Conservation (phyloP, 1,284 basidiomycete genomes). For the Porodaedalea pini region DNA sequence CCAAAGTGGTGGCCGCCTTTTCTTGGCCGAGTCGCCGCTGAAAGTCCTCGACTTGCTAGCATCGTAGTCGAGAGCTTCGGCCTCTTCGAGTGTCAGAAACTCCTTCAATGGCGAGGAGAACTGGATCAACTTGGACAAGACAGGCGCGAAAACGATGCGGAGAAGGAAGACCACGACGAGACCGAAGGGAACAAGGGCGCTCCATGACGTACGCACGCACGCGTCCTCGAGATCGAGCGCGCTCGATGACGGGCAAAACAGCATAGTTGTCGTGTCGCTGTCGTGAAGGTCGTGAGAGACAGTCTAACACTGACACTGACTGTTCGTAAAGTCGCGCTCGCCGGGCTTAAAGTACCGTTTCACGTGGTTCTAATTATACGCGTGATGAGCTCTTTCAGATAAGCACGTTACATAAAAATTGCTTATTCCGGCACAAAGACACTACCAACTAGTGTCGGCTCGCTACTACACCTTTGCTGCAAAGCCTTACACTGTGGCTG, state of each 20-base stretch:
- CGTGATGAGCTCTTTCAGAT: no score
- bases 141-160: constrained; percentile 34
- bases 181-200: constrained; percentile 45
- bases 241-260: constrained; percentile 2
- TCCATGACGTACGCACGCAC: constrained; percentile 59
- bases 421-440: no score
- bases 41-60: constrained; percentile 9
- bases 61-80: constrained; percentile 45
- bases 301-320: no score
- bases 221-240: constrained; percentile 44
- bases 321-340: no score
- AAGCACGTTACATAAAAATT: no score
- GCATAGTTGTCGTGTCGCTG: no score
- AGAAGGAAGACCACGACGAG: constrained; percentile 44
- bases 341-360: no score
- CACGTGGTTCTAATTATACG: no score
- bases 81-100: constrained; percentile 57
- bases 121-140: constrained; percentile 24
- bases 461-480: no score
- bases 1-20: constrained; percentile 43
- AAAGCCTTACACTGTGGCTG: no score
- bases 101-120: constrained; percentile 40
- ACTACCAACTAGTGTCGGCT: no score
- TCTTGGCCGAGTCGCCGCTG: not conserved
- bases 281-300: no score